Evolutionary conservation across 306 rosid genomes (phyloP).

Genomic region (Spatholobus suberectus): DNA sequence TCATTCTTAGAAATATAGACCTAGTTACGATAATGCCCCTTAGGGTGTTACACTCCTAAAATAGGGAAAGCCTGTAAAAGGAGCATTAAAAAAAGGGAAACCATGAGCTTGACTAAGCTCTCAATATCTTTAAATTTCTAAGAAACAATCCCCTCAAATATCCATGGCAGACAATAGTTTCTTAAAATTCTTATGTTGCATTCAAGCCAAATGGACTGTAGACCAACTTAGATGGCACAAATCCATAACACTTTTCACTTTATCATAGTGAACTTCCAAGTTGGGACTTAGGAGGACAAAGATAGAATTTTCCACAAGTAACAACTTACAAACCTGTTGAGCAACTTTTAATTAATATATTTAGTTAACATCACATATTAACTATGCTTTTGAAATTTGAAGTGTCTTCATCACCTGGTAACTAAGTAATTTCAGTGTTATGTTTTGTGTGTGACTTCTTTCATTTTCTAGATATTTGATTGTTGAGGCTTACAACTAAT

Average conservation of each 20-base stretch:
- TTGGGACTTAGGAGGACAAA: neutral
- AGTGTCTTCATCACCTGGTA: conserved; percentile 16
- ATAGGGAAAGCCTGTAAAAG: neutral
- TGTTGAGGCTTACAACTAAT: too few relatives aligned
- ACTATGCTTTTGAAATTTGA: conserved; percentile 15
- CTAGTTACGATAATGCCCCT: too few relatives aligned
- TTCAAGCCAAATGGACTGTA: neutral
- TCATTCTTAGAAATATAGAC: too few relatives aligned
- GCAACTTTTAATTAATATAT: neutral
- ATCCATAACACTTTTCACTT: neutral
- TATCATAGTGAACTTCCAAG: neutral
- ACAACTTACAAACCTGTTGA: neutral
- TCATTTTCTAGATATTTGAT: too few relatives aligned
- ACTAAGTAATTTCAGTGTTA: neutral
- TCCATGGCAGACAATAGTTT: neutral
- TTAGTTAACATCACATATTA: neutral
- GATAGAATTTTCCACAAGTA: neutral
- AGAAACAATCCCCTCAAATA: neutral
- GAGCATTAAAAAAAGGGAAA: neutral
- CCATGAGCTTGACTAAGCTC: neutral
- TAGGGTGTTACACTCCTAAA: too few relatives aligned
- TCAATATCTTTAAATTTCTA: conserved; percentile 1
- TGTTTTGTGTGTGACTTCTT: conserved; percentile 8
- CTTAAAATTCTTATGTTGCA: neutral
- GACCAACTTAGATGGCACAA: conserved; percentile 1